Conservation (phyloP, 2,329 filamentous ascomycete genomes). For the Aspergillus bombycis region DNA sequence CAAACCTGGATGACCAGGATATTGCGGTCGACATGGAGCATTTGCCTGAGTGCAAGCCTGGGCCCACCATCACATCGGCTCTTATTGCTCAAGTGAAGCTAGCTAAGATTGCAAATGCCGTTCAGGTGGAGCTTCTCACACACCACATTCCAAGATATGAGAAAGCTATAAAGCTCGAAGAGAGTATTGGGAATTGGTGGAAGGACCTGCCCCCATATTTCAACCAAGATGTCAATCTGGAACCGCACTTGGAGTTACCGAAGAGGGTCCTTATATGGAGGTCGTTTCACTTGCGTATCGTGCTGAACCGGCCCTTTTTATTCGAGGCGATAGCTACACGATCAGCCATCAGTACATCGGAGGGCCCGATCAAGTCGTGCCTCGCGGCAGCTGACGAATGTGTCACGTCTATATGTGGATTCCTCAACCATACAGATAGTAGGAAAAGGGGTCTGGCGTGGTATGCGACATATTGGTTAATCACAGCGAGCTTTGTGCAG, state of each 20-base stretch:
- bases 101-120: conserved; percentile 25
- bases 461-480: conserved; percentile 29
- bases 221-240: conserved; percentile 12
- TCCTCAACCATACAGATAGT: conserved; percentile 22
- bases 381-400: conserved; percentile 25
- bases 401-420: conserved; percentile 24
- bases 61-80: conserved; percentile 21
- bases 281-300: conserved; percentile 27
- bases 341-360: conserved; percentile 17
- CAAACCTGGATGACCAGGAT: conserved; percentile 25
- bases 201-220: conserved; percentile 20
- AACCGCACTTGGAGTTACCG: conserved; percentile 22
- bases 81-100: conserved; percentile 24
- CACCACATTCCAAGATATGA: conserved; percentile 22
- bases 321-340: conserved; percentile 22
- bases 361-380: conserved; percentile 20
- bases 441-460: conserved; percentile 22
- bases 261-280: conserved; percentile 24
- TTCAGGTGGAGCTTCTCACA: conserved; percentile 25
- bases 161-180: conserved; percentile 19
- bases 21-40: conserved; percentile 26
- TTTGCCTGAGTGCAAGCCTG: conserved; percentile 15
- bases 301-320: conserved; percentile 26
- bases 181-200: conserved; percentile 21
- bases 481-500: conserved; percentile 28